phyloP scores from a whole-genome alignment of 2,329 filamentous ascomycete genomes.

The Fusarium nurragi region DNA sequence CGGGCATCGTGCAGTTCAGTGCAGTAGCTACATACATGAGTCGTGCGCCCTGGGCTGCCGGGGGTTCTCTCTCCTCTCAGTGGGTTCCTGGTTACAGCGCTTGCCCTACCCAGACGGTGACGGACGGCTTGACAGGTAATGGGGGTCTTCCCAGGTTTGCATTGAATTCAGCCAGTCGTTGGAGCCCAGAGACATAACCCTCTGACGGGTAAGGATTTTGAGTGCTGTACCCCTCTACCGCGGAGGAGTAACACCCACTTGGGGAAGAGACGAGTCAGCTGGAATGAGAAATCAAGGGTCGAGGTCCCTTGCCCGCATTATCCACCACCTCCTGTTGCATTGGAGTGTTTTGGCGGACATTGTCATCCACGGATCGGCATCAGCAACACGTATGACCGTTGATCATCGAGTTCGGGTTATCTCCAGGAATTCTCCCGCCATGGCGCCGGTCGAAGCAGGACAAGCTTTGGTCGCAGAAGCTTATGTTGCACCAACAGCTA shows the following conservation, averaged over 20 bases:
- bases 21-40: background rate
- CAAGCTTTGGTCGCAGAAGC: slow-evolving; percentile 23
- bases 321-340: background rate
- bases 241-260: background rate
- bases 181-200: slow-evolving; percentile 16
- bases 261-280: background rate
- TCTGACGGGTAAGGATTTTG: background rate
- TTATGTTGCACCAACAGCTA: background rate
- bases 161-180: slow-evolving; percentile 15
- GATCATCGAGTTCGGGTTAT: slow-evolving; percentile 7
- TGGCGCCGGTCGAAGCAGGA: slow-evolving; percentile 5
- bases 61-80: background rate
- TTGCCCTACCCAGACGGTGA: slow-evolving; percentile 13
- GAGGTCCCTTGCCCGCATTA: background rate
- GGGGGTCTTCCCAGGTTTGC: background rate
- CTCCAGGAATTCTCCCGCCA: too few relatives aligned
- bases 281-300: background rate
- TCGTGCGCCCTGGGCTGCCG: background rate
- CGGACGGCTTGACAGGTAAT: slow-evolving; percentile 8
- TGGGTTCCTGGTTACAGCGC: slow-evolving; percentile 9
- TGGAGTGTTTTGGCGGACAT: background rate
- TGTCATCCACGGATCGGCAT: slow-evolving; percentile 11
- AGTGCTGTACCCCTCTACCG: slow-evolving; percentile 1
- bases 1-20: background rate
- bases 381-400: slow-evolving; percentile 14